Conservation (phyloP, 768 basidiomycete species). For the Hemileccinum rubropunctum region DNA sequence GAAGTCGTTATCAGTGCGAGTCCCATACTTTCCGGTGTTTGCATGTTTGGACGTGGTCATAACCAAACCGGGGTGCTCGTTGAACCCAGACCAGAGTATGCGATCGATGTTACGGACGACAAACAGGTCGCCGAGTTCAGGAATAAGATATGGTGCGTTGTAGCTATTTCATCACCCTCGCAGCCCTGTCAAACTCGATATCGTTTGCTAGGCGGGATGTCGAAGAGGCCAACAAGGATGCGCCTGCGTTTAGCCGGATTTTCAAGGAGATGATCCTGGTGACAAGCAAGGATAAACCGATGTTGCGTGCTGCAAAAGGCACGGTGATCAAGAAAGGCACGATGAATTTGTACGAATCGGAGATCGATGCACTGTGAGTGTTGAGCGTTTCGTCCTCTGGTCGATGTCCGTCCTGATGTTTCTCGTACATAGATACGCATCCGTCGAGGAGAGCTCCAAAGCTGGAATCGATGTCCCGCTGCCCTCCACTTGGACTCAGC, state of each 20-base stretch:
- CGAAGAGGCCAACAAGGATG: slow-evolving; percentile 41
- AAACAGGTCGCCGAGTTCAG: slow-evolving; percentile 29
- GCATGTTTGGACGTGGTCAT: slow-evolving; percentile 41
- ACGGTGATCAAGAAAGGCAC: slow-evolving; percentile 43
- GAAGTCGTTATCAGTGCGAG: slow-evolving; percentile 24
- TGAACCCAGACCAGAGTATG: slow-evolving; percentile 31
- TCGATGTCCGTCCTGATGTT: neutral
- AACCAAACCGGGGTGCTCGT: slow-evolving; percentile 30
- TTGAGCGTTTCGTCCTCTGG: neutral
- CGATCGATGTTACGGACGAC: slow-evolving; percentile 31
- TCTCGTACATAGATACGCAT: slow-evolving; percentile 23
- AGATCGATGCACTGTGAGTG: slow-evolving; percentile 45
- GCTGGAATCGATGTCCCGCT: slow-evolving; percentile 22
- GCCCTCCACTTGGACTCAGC: slow-evolving; percentile 23
- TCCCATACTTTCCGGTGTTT: slow-evolving; percentile 27
- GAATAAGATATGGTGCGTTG: slow-evolving; percentile 38
- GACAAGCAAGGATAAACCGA: slow-evolving; percentile 39
- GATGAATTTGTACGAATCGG: slow-evolving; percentile 37
- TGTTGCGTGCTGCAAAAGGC: slow-evolving; percentile 46
- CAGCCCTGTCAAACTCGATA: neutral
- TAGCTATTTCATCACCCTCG: neutral
- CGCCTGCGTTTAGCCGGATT: slow-evolving; percentile 42
- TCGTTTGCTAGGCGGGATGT: slow-evolving; percentile 31
- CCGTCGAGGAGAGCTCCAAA: slow-evolving; percentile 23
- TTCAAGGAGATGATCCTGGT: slow-evolving; percentile 54